These are phyloP conservation scores for Emergomyces orientalis DNA, from an alignment of 2,329 filamentous ascomycete species.

Conservation along the genomic window DNA sequence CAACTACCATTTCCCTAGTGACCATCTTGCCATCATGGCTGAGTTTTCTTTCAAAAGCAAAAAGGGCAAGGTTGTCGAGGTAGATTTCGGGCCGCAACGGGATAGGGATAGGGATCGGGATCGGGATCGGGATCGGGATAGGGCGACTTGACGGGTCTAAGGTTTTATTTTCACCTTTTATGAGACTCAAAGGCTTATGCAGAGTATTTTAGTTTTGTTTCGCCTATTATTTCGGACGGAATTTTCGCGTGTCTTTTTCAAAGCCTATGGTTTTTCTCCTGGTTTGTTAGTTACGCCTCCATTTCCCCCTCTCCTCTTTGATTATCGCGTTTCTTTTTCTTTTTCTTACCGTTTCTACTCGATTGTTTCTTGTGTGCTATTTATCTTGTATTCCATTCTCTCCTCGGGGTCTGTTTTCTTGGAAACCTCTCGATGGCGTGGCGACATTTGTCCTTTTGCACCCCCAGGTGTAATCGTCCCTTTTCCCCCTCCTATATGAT, in stretches of 20 bases:
- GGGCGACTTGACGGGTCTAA: conserved; percentile 18
- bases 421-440: conserved; percentile 26
- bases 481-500: conserved; percentile 3
- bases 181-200: conserved; percentile 31
- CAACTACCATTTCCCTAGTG: conserved; percentile 87
- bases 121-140: conserved; percentile 20
- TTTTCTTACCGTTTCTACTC: conserved; percentile 18
- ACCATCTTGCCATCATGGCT: conserved; percentile 81
- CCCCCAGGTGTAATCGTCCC: conserved; percentile 4
- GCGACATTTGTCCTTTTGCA: conserved; percentile 18
- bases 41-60: conserved; percentile 83
- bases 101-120: conserved; percentile 14
- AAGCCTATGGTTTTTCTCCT: conserved; percentile 15
- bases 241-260: conserved; percentile 27
- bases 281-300: conserved; percentile 18
- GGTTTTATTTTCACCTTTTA: conserved; percentile 32
- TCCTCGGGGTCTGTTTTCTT: conserved; percentile 17
- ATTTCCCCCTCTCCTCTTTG: conserved; percentile 20
- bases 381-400: conserved; percentile 10
- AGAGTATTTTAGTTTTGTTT: conserved; percentile 22
- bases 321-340: conserved; percentile 4
- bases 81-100: conserved; percentile 50
- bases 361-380: conserved; percentile 15
- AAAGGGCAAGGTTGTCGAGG: conserved; percentile 64
- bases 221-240: conserved; percentile 34